These are phyloP conservation scores for Noccaea caerulescens DNA, from an alignment of 345 rosid species.

Conservation along the genomic window DNA sequence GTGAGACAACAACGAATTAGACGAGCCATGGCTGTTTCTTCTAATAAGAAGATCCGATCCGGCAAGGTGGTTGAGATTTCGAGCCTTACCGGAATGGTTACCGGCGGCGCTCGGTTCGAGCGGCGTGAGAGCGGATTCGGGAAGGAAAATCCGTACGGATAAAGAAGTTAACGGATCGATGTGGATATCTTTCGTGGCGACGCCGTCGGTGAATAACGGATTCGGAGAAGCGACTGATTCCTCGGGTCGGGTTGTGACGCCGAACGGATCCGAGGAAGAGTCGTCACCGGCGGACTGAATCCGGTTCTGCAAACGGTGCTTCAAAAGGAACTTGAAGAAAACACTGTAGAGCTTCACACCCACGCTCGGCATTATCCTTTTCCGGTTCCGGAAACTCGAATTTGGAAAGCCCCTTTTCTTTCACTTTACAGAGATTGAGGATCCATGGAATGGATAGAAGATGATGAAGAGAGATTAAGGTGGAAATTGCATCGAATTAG, in stretches of 20 bases:
- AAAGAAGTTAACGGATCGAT: constrained; percentile 86
- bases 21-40: constrained; percentile 60
- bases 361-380: constrained; percentile 74
- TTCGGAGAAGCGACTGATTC: constrained; percentile 73
- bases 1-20: constrained; percentile 31
- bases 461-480: background rate
- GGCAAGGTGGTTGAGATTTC: constrained; percentile 29
- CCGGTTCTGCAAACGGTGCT: constrained; percentile 81
- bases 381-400: background rate
- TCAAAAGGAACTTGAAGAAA: constrained; percentile 89
- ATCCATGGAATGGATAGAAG: constrained; percentile 30
- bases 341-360: constrained; percentile 86
- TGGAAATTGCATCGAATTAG: constrained; percentile 43
- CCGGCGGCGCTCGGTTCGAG: constrained; percentile 50
- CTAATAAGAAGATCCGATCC: constrained; percentile 49
- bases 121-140: constrained; percentile 76
- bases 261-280: constrained; percentile 57
- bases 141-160: constrained; percentile 84
- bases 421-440: constrained; percentile 25
- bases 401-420: background rate
- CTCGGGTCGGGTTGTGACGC: constrained; percentile 80
- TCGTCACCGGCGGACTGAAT: constrained; percentile 54
- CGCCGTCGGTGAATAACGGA: constrained; percentile 85
- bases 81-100: constrained; percentile 39
- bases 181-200: constrained; percentile 94